Conservation (phyloP, 2,329 filamentous ascomycete genomes). For the Cercospora brassicicola region DNA sequence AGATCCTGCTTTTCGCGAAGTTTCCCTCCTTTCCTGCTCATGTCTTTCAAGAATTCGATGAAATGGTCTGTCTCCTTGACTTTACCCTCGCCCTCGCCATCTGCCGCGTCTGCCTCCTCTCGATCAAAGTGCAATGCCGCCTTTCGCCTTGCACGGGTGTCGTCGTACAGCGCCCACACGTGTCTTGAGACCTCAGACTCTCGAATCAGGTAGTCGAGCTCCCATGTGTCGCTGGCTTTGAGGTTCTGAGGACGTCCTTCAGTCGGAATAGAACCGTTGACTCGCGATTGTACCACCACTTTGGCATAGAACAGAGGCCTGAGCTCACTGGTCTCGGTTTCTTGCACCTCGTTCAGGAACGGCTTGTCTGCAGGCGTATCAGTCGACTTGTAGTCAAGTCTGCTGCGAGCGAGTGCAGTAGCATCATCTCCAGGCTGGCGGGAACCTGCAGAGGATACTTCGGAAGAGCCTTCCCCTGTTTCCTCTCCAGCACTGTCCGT, state of each 20-base stretch:
- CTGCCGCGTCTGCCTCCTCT: slow-evolving; percentile 42
- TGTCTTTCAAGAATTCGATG: slow-evolving; percentile 44
- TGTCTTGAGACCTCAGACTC: slow-evolving; percentile 53
- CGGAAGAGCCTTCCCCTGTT: neutral
- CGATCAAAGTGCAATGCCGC: slow-evolving; percentile 47
- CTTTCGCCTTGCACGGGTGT: slow-evolving; percentile 58
- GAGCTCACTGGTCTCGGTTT: slow-evolving; percentile 15
- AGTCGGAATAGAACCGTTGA: slow-evolving; percentile 63
- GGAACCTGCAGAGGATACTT: neutral
- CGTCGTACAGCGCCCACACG: slow-evolving; percentile 54
- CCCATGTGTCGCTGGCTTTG: slow-evolving; percentile 58
- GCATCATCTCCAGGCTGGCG: slow-evolving; percentile 2
- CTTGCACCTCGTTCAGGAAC: slow-evolving; percentile 19
- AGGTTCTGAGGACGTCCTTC: slow-evolving; percentile 57
- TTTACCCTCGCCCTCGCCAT: slow-evolving; percentile 28
- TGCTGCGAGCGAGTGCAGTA: slow-evolving; percentile 10
- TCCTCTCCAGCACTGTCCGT: neutral
- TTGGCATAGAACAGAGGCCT: slow-evolving; percentile 65
- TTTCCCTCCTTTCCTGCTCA: slow-evolving; percentile 58
- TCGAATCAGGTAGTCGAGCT: slow-evolving; percentile 73
- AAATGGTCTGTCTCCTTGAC: slow-evolving; percentile 51
- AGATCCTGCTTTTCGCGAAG: slow-evolving; percentile 59
- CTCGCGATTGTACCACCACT: slow-evolving; percentile 68
- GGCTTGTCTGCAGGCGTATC: slow-evolving; percentile 12
- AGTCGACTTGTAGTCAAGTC: slow-evolving; percentile 5